A percentile compares a stretch with the other conserved stretches of the same genome.
Conservation (phyloP, 2,329 filamentous ascomycete genomes). For the Verticillium longisporum region DNA sequence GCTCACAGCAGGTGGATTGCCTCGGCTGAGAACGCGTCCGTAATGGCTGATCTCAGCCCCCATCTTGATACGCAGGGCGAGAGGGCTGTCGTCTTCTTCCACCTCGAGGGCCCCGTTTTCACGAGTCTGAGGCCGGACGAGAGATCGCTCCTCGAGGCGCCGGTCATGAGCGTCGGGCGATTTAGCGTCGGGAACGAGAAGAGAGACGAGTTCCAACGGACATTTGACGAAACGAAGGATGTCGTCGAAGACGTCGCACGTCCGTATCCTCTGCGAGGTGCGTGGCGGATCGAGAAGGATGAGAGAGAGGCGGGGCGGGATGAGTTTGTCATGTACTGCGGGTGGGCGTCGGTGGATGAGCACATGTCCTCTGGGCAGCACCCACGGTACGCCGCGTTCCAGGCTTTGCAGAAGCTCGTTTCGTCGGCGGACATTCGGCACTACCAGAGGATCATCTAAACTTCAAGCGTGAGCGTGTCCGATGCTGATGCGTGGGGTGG, state of each 20-base stretch:
- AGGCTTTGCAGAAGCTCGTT: conserved; percentile 13
- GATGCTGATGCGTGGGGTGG: no score
- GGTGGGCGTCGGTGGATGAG: conserved; percentile 26
- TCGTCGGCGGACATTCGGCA: conserved; percentile 19
- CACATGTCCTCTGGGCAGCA: conserved; percentile 11
- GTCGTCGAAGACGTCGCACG: conserved; percentile 20
- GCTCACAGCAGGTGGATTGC: conserved; percentile 36
- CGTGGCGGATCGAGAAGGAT: conserved; percentile 34
- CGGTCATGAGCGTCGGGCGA: conserved; percentile 29
- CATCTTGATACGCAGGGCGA: conserved; percentile 24
- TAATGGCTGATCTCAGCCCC: conserved; percentile 23
- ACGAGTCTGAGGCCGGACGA: neutral
- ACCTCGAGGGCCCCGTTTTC: conserved; percentile 28
- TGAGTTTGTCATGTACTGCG: conserved; percentile 32
- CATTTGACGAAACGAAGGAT: conserved; percentile 24
- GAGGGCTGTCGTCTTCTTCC: conserved; percentile 28
- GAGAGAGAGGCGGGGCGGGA: conserved; percentile 20
- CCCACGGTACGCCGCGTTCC: conserved; percentile 11
- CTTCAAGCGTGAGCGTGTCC: neutral
- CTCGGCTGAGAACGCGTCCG: conserved; percentile 29
- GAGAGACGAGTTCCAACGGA: conserved; percentile 23
- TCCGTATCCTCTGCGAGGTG: conserved; percentile 25
- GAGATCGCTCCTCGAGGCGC: conserved; percentile 8
- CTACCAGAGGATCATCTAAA: conserved; percentile 22
- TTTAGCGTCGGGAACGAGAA: conserved; percentile 22